A percentile compares a stretch with the other conserved stretches of the same genome.
Conservation (phyloP, 108 stramenopile genomes). For the Nitzschia sp. region DNA sequence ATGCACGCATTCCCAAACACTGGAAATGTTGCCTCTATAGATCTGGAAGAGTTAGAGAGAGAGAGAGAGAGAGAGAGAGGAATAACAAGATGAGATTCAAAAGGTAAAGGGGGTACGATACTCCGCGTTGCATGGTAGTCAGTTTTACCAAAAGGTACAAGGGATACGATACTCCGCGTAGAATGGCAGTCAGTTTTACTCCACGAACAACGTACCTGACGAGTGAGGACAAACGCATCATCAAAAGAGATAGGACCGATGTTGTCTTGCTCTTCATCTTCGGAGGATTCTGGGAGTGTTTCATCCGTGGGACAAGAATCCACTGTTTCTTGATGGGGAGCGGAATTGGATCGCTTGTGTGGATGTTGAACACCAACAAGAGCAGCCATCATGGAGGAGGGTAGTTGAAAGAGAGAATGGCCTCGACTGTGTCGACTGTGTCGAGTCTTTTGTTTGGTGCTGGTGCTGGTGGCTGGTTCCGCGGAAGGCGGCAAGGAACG, state of each 20-base stretch:
- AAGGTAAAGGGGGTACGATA: not conserved
- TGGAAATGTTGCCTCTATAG: constrained; percentile 12
- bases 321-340: not conserved
- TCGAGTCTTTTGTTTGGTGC: not conserved
- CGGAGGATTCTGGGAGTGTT: not conserved
- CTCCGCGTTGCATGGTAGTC: too few species aligned
- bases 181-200: too few species aligned
- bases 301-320: not conserved
- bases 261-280: not conserved
- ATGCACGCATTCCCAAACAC: constrained; percentile 36
- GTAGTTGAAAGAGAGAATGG: not conserved
- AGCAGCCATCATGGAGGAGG: not conserved
- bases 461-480: not conserved
- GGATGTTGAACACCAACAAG: too few species aligned
- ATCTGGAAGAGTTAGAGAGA: not conserved
- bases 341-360: not conserved
- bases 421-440: not conserved
- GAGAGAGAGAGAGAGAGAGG: not conserved
- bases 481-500: constrained; percentile 1
- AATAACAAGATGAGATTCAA: not conserved
- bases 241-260: not conserved
- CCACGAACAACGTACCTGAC: constrained; percentile 20
- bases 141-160: too few species aligned
- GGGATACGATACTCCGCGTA: too few species aligned
- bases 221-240: constrained; percentile 25